Evolutionary conservation across 1,284 basidiomycete genomes (phyloP).

Genomic region (Omphalotus olearius): DNA sequence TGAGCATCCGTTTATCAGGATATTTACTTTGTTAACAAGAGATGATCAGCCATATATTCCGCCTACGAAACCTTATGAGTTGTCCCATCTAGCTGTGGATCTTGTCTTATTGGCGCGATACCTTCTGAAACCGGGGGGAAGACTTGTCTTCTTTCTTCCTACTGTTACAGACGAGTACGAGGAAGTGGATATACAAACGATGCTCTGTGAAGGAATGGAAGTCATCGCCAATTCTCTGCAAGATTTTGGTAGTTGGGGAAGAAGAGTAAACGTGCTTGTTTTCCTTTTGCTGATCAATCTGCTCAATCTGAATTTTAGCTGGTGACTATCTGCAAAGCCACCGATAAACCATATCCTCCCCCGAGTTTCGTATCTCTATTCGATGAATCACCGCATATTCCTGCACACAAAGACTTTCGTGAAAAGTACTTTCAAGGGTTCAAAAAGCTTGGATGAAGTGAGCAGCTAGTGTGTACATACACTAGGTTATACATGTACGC

Average conservation of each 20-base stretch:
- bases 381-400: slow-evolving; percentile 35
- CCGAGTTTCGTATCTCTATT: slow-evolving; percentile 41
- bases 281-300: neutral
- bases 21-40: slow-evolving; percentile 23
- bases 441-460: slow-evolving; percentile 30
- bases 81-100: slow-evolving; percentile 81
- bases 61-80: slow-evolving; percentile 89
- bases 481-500: neutral
- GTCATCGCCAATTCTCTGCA: slow-evolving; percentile 88
- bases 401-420: slow-evolving; percentile 76
- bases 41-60: slow-evolving; percentile 73
- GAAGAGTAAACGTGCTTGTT: slow-evolving; percentile 58
- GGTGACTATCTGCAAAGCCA: slow-evolving; percentile 83
- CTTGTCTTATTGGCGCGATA: slow-evolving; percentile 82
- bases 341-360: slow-evolving; percentile 39
- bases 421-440: slow-evolving; percentile 82
- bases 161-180: slow-evolving; percentile 90
- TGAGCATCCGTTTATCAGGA: neutral
- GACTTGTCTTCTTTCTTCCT: slow-evolving; percentile 94
- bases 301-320: slow-evolving; percentile 44
- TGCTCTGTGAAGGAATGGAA: slow-evolving; percentile 83
- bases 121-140: slow-evolving; percentile 80
- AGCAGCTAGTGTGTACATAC: neutral
- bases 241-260: slow-evolving; percentile 94
- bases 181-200: slow-evolving; percentile 74